Base-by-base conservation (phyloP, 2,329 filamentous ascomycete species). In the Aureobasidium lini region DNA sequence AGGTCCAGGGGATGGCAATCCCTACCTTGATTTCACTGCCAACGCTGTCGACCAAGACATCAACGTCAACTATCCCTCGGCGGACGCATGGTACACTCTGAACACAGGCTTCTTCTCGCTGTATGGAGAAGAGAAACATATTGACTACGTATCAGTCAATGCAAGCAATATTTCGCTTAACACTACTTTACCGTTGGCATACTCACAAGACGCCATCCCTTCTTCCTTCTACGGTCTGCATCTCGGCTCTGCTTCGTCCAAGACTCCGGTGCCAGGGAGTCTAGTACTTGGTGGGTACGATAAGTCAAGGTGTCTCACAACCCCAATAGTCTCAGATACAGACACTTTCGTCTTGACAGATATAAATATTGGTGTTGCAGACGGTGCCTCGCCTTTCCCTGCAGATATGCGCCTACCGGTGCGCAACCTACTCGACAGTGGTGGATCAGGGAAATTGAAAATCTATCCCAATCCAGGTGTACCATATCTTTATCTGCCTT, bases 31-130 rank as follows among this genome's bases (percentile, higher is more conserved):
- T 13, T 57, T 46, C 42, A 47, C 29, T n/a, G 42, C 42, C 40
- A 57, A 57, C 23, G 31, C 53, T 6, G 13, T 49, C 29, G 46
- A 59, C 37, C 28, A 42, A 28, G 15, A 34, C 15, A 23, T 43
- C 34, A 50, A 47, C 4, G 44, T 50, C 23, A 59, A 59, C n/a
- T 59, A 23, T 6, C 37, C 46, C 3, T 42, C 40, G 7, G 4
- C n/a, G n/a, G 15, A 3, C 13, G 15, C 18, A 34, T 43, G 32
- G 37, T 59, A 59, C 8, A 59, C 56, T 8, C 6, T 59, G 16
- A 28, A 50, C 13, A 28, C 46, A 13, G 56, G 56, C 5, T 59
- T 49, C 37, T 44, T 59, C 29, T 59, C 56, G 4, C n/a, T 59
- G 11, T 49, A 50, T 31, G 56, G 56, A 6, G 56, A 7, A 4